phyloP scores from a whole-genome alignment of 805 yeast species.

The Monosporozyma siamensis region DNA sequence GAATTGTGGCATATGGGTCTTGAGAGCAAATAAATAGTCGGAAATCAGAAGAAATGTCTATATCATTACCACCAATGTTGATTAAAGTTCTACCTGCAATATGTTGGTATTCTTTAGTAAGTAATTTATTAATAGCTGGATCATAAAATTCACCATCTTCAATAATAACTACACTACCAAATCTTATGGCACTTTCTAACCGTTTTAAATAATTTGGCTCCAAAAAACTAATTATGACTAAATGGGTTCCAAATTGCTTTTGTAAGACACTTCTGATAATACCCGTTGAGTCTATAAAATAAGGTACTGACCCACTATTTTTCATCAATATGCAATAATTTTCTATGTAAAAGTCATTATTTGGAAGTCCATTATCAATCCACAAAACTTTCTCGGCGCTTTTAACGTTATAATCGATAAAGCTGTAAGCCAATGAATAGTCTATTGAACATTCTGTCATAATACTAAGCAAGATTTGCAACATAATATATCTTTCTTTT shows the following conservation, averaged over 20 bases:
- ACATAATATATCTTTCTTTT: conserved; percentile 32
- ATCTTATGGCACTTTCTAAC: conserved; percentile 70
- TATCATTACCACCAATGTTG: conserved; percentile 47
- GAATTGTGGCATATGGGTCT: conserved; percentile 39
- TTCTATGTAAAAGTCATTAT: conserved; percentile 53
- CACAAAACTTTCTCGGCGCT: conserved; percentile 39
- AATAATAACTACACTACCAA: conserved; percentile 68
- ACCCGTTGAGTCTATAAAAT: conserved; percentile 67
- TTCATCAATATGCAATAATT: conserved; percentile 48
- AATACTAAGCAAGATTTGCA: conserved; percentile 30
- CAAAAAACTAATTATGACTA: conserved; percentile 58
- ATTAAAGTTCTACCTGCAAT: conserved; percentile 66
- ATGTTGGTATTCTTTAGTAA: conserved; percentile 48
- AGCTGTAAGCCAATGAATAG: conserved; percentile 31
- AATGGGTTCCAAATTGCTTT: conserved; percentile 25
- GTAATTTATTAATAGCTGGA: conserved; percentile 56
- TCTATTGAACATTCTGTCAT: conserved; percentile 32
- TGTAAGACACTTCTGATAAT: conserved; percentile 35
- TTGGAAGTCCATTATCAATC: conserved; percentile 44
- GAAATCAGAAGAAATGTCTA: conserved; percentile 63
- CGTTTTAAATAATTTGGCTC: conserved; percentile 58
- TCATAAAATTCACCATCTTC: conserved; percentile 76
- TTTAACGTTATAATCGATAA: conserved; percentile 33
- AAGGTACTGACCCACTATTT: conserved; percentile 35
- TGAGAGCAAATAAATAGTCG: conserved; percentile 50